These are phyloP conservation scores for Tripterygium wilfordii DNA, from an alignment of 177 flowering plant genomes.

Conservation along the genomic window DNA sequence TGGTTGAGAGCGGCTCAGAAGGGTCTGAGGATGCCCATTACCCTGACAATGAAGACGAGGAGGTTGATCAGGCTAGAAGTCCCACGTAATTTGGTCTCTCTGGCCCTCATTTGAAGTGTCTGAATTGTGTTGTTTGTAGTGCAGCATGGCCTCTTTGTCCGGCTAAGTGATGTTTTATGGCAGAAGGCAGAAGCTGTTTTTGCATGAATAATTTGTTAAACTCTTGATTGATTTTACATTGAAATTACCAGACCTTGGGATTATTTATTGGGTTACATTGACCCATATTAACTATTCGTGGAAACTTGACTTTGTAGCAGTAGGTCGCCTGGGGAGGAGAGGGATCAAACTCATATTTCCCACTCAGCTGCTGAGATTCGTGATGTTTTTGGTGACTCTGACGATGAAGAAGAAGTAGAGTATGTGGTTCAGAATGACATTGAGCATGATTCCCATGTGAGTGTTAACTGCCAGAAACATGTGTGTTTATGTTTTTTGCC, in stretches of 20 bases:
- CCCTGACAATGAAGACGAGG: conserved; percentile 74
- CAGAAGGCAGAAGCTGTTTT: too few species aligned
- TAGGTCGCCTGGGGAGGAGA: conserved; percentile 53
- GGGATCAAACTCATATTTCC: conserved; percentile 40
- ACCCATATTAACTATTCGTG: background rate
- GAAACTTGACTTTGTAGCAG: conserved; percentile 11
- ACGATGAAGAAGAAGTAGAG: conserved; percentile 77
- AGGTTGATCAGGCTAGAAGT: conserved; percentile 69
- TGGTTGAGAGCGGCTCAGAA: conserved; percentile 76
- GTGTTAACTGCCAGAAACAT: background rate
- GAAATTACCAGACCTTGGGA: too few species aligned
- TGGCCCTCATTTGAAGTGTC: too few species aligned
- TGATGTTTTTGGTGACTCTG: conserved; percentile 97
- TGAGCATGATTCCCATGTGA: conserved; percentile 58
- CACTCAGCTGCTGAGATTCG: conserved; percentile 79
- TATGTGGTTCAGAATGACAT: conserved; percentile 56
- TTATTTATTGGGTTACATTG: too few species aligned
- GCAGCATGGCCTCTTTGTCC: too few species aligned
- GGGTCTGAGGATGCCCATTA: conserved; percentile 68
- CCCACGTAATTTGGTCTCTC: conserved; percentile 46
- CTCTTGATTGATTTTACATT: too few species aligned
- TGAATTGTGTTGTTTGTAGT: too few species aligned
- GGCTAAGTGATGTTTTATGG: too few species aligned
- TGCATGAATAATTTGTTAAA: too few species aligned
- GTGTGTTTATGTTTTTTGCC: too few species aligned